Evolutionary conservation across 169 alveolate species (phyloP), one percentile per base, ranked within the genome.

Genomic region (Cryptosporidium canis): DNA sequence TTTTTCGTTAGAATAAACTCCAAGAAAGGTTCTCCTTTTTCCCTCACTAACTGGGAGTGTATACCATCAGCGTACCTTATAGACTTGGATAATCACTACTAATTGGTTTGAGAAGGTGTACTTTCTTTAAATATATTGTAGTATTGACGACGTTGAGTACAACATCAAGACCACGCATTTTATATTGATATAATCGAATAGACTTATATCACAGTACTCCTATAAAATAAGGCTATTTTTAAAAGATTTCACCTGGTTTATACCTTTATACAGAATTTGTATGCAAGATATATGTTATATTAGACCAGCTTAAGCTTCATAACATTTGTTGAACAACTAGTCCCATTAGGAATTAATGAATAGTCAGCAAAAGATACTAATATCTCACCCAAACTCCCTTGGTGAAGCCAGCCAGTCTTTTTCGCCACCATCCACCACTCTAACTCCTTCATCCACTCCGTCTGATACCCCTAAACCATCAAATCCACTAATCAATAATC

Each of bases 401-500:
- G 9, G 37, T 35, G 68, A 61, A 35, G 47, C 39, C 1, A 61
- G 37, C 27, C 41, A 35, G 31, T 29, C 68, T 5, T 29, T 61
- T n/a, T 70, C 84, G 7, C 84, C 84, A 3, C 67, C 84, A 70
- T 70, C 84, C 16, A 70, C 84, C 24, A 70, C 84, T 33, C 35
- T 70, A 27, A 70, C 84, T n/a, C 84, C 84, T 24, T 70, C 66
- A 29, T 70, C 84, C 24, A 70, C 84, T 9, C 84, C 84, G 27
- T 70, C 84, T 35, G 31, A 24, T 11, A 70, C 84, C 12, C 84
- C 84, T 5, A 35, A 66, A 12, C 27, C 64, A 16, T 70, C 84
- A 12, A 14, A 66, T 18, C 35, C 84, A 27, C 53, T 67, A 9
- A 18, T 70, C 9, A 4, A 3, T 0, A 29, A 66, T 47, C 64